phyloP scores from a whole-genome alignment of 345 rosid species.

The Gossypium herbaceum region DNA sequence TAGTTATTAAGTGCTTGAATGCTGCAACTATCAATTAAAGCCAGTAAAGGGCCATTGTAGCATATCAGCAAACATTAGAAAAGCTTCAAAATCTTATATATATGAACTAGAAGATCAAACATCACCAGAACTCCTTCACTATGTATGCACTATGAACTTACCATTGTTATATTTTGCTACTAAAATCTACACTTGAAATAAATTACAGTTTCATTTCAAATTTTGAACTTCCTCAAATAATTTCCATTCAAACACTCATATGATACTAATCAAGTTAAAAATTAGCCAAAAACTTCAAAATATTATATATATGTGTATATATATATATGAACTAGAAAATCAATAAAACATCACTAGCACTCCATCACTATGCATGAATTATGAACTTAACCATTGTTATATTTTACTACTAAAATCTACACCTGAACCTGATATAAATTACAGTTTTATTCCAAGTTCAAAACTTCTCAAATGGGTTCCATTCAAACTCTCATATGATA shows the following conservation, averaged over 20 bases:
- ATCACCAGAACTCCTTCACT: neutral
- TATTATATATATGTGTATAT: too few species aligned
- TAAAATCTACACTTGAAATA: too few species aligned
- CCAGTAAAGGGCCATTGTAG: neutral
- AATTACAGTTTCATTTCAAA: neutral
- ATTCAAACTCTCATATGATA: neutral
- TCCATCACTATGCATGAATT: neutral
- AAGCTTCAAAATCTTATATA: neutral
- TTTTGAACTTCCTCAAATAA: neutral
- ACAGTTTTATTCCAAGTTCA: neutral
- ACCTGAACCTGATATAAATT: too few species aligned
- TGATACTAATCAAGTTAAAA: too few species aligned
- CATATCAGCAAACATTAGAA: neutral
- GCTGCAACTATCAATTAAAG: neutral
- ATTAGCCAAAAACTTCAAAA: neutral
- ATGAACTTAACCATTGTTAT: neutral
- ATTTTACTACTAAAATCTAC: too few species aligned
- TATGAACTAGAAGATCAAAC: neutral
- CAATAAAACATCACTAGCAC: neutral
- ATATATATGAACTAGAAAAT: too few species aligned
- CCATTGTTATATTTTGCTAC: neutral
- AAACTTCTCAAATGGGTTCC: neutral
- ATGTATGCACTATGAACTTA: neutral
- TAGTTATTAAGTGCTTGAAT: neutral
- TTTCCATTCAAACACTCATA: neutral